These are phyloP conservation scores for Oryza longistaminata DNA, from an alignment of 176 grass and related monocot genomes.

Conservation along the genomic window DNA sequence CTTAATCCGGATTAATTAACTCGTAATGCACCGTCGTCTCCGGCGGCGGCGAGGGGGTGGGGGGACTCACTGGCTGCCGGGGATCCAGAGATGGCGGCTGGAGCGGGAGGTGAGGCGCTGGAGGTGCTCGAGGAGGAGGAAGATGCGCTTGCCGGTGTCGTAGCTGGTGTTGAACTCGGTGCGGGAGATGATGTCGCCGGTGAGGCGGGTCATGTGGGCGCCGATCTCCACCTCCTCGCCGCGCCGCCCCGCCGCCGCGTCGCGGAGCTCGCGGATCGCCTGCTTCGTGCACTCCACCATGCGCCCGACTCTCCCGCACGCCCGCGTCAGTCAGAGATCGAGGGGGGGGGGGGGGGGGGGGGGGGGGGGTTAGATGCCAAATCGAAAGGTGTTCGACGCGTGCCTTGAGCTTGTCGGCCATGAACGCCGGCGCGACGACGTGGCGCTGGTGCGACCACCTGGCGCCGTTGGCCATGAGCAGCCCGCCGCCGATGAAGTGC, in stretches of 20 bases:
- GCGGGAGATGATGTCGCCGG: slow-evolving; percentile 82
- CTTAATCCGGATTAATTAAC: not conserved
- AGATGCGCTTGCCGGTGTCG: slow-evolving; percentile 68
- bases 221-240: slow-evolving; percentile 76
- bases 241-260: slow-evolving; percentile 30
- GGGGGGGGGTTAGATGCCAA: too few species aligned
- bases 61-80: slow-evolving; percentile 65
- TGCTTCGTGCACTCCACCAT: slow-evolving; percentile 90
- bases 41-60: too few species aligned
- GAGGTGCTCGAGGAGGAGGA: slow-evolving; percentile 70
- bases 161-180: slow-evolving; percentile 93
- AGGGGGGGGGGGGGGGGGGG: too few species aligned
- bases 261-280: slow-evolving; percentile 46
- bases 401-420: slow-evolving; percentile 93
- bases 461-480: slow-evolving; percentile 89
- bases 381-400: not conserved
- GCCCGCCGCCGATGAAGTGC: slow-evolving; percentile 81
- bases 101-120: slow-evolving; percentile 71
- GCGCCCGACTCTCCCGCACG: slow-evolving; percentile 53
- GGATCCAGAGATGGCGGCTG: slow-evolving; percentile 83
- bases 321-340: not conserved
- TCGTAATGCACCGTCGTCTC: too few species aligned
- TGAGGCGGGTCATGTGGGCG: slow-evolving; percentile 66
- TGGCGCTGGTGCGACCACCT: slow-evolving; percentile 92
- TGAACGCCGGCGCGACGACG: slow-evolving; percentile 91